Base-by-base conservation (phyloP, 2,329 filamentous ascomycete species). In the Colletotrichum melonis region DNA sequence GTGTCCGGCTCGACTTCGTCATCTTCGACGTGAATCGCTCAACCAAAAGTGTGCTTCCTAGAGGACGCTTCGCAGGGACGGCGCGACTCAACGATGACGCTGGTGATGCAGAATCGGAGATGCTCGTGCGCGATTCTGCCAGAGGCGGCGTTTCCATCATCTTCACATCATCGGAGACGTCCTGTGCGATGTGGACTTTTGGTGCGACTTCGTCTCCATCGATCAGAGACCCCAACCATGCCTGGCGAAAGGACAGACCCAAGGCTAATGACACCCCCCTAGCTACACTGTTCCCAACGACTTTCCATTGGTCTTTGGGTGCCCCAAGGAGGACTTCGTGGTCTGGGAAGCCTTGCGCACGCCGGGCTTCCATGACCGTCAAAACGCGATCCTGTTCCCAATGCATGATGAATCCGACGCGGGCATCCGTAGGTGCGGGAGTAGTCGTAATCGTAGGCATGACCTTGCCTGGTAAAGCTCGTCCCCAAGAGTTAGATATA, bases 231-330 rank as follows among this genome's bases (percentile, higher is more conserved):
- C 83, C 84, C 5, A 82, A 76, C 82, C 83, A 91, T 0, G 92
- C 92, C 74, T 92, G 87, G 8, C 92, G 85, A 14, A 95, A 82
- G 11, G 87, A 84, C 5, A 93, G 78, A 0, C 94, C 94, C 1
- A 95, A 79, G 0, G 90, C 90, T 22, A 95, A 81, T 0, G 93
- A 89, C 1, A 94, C 88, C 28, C 90, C 88, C 9, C 93, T 85
- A 3, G 93, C 90, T 0, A 97, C 94, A 32, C 92, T 94, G 80
- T 97, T 97, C 0, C 94, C 94, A 0, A 95, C 85, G 24, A 94
- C 89, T 67, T 87, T 88, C 83, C 89, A 91, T 78, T 94, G 92
- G 1, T 91, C 83, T 0, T 49, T 11, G 0, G 87, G 80, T 0
- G 67, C 77, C 0, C 94, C 94, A 1, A 95, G 80, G 0, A 97